Evolutionary conservation across 2,329 filamentous ascomycete genomes (phyloP), one percentile per base, ranked within the genome.

Genomic region (Ascochyta lentis): DNA sequence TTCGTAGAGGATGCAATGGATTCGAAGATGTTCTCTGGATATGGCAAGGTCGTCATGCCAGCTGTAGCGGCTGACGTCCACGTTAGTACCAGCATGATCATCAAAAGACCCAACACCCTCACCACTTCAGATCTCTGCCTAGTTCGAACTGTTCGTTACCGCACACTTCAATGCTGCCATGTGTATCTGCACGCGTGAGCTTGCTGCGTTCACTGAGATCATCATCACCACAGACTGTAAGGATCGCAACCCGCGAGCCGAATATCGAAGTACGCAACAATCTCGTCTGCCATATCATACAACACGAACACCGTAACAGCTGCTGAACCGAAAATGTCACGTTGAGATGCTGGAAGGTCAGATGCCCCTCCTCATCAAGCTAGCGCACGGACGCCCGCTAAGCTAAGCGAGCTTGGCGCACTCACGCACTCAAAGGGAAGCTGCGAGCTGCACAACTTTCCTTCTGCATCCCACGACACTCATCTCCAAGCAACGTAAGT

Each of bases 1-100:
- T 31, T 80, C 80, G 54, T 78, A 82, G 1, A 80, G 49, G 43
- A 82, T 73, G 60, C 78, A 80, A 58, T 79, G 78, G 39, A 82
- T 69, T 22, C 73, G 73, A 15, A 82, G 60, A 68, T 83, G 80
- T 49, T 74, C 71, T 31, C 76, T 78, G 15, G 80, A 82, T 16
- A 83, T 76, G 33, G 64, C 68, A 8, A 64, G 52, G 47, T 65
- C 63, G 41, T 75, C 70, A 13, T 57, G 54, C 72, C 72, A 76
- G 34, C 58, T 55, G 45, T 70, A 67, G 24, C 67, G 68, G 51
- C 73, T 75, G 38, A 39, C 5, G 15, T n/a, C 10, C 26, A 19
- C 9, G 26, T 56, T 9, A 56, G 47, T 29, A 22, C 40, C 13
- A 4, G 4, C 12, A n/a, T 6, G 15, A 22, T 3, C 2, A 12